Evolutionary conservation across 208 protist species (phyloP).

Genomic region (Trypanosoma scelopori): DNA sequence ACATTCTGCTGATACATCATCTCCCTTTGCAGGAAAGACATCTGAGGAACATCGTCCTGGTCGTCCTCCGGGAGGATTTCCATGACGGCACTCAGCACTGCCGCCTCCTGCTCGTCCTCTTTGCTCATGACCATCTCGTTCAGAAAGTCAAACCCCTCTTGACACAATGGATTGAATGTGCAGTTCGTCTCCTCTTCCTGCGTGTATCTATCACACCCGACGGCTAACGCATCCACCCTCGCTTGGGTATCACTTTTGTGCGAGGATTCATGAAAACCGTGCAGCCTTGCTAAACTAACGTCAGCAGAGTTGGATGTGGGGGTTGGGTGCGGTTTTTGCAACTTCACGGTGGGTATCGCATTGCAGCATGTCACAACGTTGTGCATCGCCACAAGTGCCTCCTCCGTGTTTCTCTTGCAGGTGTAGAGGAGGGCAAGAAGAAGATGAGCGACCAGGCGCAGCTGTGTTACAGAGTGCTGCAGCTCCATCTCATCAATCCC

Average conservation of each 20-base stretch:
- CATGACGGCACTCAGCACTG: conserved; percentile 26
- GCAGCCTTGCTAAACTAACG: not conserved
- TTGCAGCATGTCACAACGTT: conserved; percentile 41
- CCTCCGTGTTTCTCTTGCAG: conserved; percentile 32
- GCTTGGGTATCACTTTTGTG: not conserved
- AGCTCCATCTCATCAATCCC: conserved; percentile 17
- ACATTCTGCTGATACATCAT: conserved; percentile 34
- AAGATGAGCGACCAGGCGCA: conserved; percentile 39
- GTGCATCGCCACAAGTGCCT: conserved; percentile 43
- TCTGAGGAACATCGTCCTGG: not conserved
- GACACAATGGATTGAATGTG: conserved; percentile 18
- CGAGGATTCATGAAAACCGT: not conserved
- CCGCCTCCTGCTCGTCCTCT: conserved; percentile 1
- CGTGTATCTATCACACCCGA: not conserved
- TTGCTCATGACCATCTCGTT: not conserved
- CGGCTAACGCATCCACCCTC: not conserved
- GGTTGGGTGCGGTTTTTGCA: conserved; percentile 8
- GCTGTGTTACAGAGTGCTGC: conserved; percentile 36
- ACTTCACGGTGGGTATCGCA: conserved; percentile 26
- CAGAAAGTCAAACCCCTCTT: conserved; percentile 21
- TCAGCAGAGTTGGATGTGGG: not conserved
- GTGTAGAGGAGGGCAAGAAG: conserved; percentile 43
- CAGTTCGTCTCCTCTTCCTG: not conserved
- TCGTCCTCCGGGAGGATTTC: conserved; percentile 35
- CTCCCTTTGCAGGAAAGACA: conserved; percentile 6